Conservation (phyloP, 2,329 filamentous ascomycete species). For the Aspergillus clavatus region DNA sequence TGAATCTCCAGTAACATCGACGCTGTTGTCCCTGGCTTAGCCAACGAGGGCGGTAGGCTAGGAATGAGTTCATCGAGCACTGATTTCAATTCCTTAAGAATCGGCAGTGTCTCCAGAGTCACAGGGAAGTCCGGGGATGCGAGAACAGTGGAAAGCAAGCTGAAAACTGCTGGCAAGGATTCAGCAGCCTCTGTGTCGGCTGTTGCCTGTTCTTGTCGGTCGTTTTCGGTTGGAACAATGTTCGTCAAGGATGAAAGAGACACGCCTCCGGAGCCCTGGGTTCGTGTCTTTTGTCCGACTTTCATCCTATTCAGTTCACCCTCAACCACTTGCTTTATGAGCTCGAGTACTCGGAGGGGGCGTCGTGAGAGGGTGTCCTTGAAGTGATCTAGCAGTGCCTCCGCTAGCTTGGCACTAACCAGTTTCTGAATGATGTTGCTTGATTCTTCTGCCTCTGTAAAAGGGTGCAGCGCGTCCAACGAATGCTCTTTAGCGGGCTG, state of each 20-base stretch:
- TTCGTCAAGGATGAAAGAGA: conserved; percentile 35
- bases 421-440: conserved; percentile 33
- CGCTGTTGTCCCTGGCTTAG: conserved; percentile 37
- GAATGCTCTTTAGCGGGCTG: conserved; percentile 14
- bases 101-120: conserved; percentile 25
- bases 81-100: conserved; percentile 32
- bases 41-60: conserved; percentile 27
- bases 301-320: conserved; percentile 27
- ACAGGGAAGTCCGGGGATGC: conserved; percentile 38
- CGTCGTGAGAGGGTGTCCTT: conserved; percentile 40
- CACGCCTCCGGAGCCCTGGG: conserved; percentile 15
- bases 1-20: conserved; percentile 43
- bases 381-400: conserved; percentile 40
- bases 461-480: conserved; percentile 10
- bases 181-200: conserved; percentile 28
- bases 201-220: conserved; percentile 10
- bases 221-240: conserved; percentile 24
- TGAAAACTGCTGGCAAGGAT: conserved; percentile 39
- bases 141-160: conserved; percentile 40
- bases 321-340: conserved; percentile 40
- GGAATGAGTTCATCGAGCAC: conserved; percentile 34
- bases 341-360: conserved; percentile 37
- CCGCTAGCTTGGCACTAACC: conserved; percentile 38
- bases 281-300: conserved; percentile 4
- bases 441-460: conserved; percentile 19